Conservation (phyloP, 202 grass and related monocot genomes). For the Setaria viridis region DNA sequence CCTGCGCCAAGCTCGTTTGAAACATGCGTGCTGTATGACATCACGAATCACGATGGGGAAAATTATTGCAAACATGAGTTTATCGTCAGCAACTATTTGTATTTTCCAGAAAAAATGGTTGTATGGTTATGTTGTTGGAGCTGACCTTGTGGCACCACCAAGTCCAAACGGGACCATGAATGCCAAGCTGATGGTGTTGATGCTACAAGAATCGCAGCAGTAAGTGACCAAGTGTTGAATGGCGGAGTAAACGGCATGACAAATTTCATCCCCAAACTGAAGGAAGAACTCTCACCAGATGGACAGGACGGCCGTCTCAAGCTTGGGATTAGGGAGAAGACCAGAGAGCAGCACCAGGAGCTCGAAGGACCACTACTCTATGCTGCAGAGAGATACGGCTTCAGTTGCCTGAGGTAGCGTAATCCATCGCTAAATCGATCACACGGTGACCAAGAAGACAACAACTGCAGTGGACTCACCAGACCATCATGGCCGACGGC, state of each 20-base stretch:
- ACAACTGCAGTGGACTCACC: neutral
- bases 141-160: neutral
- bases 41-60: neutral
- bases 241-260: neutral
- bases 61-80: neutral
- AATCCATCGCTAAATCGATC: neutral
- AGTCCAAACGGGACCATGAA: neutral
- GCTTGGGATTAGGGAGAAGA: neutral
- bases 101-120: neutral
- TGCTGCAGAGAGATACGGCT: neutral
- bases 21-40: neutral
- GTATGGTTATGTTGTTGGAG: neutral
- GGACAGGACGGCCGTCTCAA: neutral
- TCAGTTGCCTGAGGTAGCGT: neutral
- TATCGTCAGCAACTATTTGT: no score
- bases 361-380: conserved; percentile 2
- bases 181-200: neutral
- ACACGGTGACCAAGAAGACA: neutral
- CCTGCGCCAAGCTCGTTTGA: neutral
- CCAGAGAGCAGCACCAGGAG: neutral
- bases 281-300: neutral
- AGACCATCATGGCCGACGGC: neutral
- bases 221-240: neutral
- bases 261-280: neutral
- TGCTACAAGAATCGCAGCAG: neutral